Percentiles rank a stretch among this genome's conserved stretches.
phyloP scores from a whole-genome alignment of 1,139 yeast species.

The Debaryomyces fabryi region DNA sequence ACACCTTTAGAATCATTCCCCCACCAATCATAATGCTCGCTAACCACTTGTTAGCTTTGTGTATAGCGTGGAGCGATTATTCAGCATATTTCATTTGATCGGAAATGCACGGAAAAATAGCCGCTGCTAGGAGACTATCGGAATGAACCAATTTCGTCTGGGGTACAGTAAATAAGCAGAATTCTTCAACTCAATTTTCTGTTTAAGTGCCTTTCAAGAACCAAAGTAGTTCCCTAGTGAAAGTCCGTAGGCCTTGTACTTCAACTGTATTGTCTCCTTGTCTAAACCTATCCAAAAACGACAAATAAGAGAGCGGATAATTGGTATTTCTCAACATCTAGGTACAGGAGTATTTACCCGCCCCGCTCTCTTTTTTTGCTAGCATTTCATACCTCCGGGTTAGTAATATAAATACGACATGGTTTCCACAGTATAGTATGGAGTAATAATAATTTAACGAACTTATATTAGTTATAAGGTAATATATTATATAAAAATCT shows the following conservation, averaged over 20 bases:
- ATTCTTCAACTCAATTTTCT: neutral
- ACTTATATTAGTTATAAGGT: neutral
- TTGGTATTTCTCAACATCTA: neutral
- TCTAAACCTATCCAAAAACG: neutral
- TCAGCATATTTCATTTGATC: slow-evolving; percentile 1
- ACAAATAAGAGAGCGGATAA: neutral
- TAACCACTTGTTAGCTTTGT: neutral
- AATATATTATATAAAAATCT: neutral
- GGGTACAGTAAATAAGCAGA: slow-evolving; percentile 2
- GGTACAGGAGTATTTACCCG: slow-evolving; percentile 2
- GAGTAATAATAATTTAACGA: neutral
- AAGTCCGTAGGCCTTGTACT: neutral
- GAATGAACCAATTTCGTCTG: slow-evolving; percentile 1
- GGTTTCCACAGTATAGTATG: neutral
- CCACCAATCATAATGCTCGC: slow-evolving; percentile 2
- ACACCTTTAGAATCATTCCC: neutral
- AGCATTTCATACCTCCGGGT: slow-evolving; percentile 4
- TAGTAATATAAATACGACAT: slow-evolving; percentile 7
- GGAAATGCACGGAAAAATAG: slow-evolving; percentile 1
- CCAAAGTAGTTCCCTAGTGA: neutral
- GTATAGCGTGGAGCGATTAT: neutral
- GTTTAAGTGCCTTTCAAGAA: neutral
- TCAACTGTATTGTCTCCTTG: neutral
- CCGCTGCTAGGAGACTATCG: neutral
- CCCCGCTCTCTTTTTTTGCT: slow-evolving; percentile 5